Conservation (phyloP, 345 rosid genomes). For the Stellera chamaejasme region DNA sequence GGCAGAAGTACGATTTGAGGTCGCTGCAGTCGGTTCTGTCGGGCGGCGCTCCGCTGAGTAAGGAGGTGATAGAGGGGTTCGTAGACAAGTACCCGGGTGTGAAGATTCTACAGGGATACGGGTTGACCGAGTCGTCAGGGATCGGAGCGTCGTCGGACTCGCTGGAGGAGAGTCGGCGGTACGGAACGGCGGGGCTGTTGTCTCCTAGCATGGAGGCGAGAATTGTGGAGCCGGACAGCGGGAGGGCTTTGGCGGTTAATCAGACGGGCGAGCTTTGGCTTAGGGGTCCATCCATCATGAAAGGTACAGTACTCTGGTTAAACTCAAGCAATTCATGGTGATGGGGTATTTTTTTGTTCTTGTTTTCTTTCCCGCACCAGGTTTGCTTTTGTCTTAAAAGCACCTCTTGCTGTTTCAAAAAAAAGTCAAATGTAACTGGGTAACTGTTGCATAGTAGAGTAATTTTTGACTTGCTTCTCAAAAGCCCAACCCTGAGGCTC, state of each 20-base stretch:
- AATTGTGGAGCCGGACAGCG: slow-evolving; percentile 56
- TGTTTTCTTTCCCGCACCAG: no score
- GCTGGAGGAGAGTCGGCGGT: slow-evolving; percentile 64
- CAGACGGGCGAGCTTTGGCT: slow-evolving; percentile 76
- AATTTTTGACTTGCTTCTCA: no score
- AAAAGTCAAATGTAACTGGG: no score
- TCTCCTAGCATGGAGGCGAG: slow-evolving; percentile 56
- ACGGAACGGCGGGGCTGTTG: slow-evolving; percentile 65
- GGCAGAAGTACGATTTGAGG: slow-evolving; percentile 46
- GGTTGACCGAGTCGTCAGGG: slow-evolving; percentile 69
- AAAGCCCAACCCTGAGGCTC: no score
- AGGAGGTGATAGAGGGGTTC: slow-evolving; percentile 66
- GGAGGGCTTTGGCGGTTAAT: slow-evolving; percentile 31
- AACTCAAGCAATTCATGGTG: no score
- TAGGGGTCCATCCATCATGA: slow-evolving; percentile 55
- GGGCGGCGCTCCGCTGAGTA: slow-evolving; percentile 83
- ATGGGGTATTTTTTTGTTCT: no score
- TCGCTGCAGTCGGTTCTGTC: slow-evolving; percentile 41
- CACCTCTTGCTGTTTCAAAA: no score
- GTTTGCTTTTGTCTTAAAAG: no score
- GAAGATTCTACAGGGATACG: slow-evolving; percentile 55
- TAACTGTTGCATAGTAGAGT: no score
- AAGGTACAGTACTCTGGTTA: slow-evolving; percentile 25
- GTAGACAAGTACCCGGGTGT: slow-evolving; percentile 43
- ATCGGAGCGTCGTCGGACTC: slow-evolving; percentile 51